Evolutionary conservation across 108 stramenopile species (phyloP).

Genomic region (Cyclostephanos invisitatus): DNA sequence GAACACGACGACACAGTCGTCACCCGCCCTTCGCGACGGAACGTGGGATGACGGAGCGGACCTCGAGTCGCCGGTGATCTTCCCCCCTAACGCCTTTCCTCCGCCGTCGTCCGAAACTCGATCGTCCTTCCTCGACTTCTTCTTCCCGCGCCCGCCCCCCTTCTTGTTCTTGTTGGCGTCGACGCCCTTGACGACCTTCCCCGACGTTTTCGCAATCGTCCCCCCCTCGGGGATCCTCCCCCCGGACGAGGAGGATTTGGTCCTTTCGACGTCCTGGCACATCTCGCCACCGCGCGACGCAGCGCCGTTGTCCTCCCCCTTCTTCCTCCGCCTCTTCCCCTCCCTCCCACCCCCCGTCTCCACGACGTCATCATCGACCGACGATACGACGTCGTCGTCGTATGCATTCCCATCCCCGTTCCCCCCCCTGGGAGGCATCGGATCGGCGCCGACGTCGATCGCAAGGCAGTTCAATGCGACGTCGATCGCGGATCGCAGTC

Average conservation of each 20-base stretch:
- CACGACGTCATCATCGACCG: neutral
- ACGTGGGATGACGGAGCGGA: neutral
- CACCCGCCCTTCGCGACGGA: neutral
- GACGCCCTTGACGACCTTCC: neutral
- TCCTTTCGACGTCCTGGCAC: neutral
- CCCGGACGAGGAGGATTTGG: neutral
- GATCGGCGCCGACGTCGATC: slow-evolving; percentile 20
- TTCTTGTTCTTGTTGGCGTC: neutral
- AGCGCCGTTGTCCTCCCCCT: too few relatives aligned
- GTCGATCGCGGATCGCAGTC: slow-evolving; percentile 23
- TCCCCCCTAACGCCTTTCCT: too few relatives aligned
- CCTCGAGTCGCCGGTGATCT: neutral
- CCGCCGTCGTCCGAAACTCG: neutral
- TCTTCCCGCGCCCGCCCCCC: neutral
- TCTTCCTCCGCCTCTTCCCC: neutral
- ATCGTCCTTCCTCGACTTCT: neutral
- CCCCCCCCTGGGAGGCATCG: slow-evolving; percentile 5
- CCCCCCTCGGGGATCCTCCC: neutral
- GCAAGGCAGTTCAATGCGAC: slow-evolving; percentile 36
- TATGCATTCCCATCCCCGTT: neutral
- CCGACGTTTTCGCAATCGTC: neutral
- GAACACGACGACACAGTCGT: neutral
- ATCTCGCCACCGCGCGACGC: too few relatives aligned
- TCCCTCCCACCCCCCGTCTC: neutral
- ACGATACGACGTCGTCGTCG: neutral